Base-by-base conservation (phyloP, 805 yeast species). In the Ogataea trehalophila region DNA sequence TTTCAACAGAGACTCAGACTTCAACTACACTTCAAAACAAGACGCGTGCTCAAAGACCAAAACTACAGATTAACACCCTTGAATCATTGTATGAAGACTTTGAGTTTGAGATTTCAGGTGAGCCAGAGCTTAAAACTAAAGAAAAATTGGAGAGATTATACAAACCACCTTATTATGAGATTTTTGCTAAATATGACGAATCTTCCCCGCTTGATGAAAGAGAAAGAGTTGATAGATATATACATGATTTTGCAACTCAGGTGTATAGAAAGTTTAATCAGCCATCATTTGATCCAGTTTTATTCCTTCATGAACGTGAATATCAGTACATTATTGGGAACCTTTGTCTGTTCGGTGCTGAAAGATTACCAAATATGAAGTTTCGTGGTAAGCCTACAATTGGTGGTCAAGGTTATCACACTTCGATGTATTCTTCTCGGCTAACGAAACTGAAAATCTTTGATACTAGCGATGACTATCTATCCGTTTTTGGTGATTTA, bases 231-330 rank as follows among this genome's bases (percentile, higher is more conserved):
- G 64, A 61, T 47, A 17, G 35, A 15, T 40, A 57, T 13, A 45
- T 61, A 39, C 52, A 54, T 41, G 53, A 52, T 8, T 56, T 55
- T 37, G 37, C 56, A 3, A 16, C 47, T 22, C 63, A 59, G 31
- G 26, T 46, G 4, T 48, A 26, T 8, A 60, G 55, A 35, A 49
- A 54, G 38, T 55, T 47, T 20, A 49, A 47, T 20, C 59, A 57
- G 5, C 33, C 40, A n/a, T 36, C 41, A 2, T 31, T 51, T 14
- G 61, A 54, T 26, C 8, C 51, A 11, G 29, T 22, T 2, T 43
- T 48, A 22, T 61, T 45, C 45, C 45, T 61, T 13, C 66, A 61
- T 44, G 62, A 61, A 22, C 45, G 51, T 15, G 66, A 61, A 31
- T 59, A 55, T 33, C 40, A 55, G 16, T 61, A 57, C 44, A 49